Percentiles rank a stretch among this genome's conserved stretches.
Evolutionary conservation across 805 yeast species (phyloP).

Genomic region (Spathaspora arborariae): DNA sequence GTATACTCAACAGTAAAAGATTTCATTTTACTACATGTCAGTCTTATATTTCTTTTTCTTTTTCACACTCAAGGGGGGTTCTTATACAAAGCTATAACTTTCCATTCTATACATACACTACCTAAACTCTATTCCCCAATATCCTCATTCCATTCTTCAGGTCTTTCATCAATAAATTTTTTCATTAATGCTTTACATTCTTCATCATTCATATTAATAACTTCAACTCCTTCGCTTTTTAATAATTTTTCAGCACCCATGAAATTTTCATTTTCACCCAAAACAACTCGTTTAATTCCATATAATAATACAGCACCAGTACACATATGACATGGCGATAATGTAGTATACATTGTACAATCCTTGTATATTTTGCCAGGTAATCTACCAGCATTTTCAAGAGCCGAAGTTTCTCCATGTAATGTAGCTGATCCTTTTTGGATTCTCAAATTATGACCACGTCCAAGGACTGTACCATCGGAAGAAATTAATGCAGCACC

Average conservation of each 20-base stretch:
- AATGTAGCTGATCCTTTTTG: constrained; percentile 80
- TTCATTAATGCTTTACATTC: constrained; percentile 72
- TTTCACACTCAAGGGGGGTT: too few species aligned
- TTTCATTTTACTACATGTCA: too few species aligned
- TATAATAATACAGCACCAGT: constrained; percentile 89
- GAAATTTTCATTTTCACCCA: constrained; percentile 86
- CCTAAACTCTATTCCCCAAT: constrained; percentile 45
- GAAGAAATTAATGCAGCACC: constrained; percentile 71
- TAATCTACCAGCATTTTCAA: constrained; percentile 88
- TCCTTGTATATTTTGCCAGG: constrained; percentile 74
- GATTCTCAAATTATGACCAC: constrained; percentile 87
- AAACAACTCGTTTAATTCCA: constrained; percentile 80
- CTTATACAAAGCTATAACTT: too few species aligned
- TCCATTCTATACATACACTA: too few species aligned
- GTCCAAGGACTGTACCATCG: constrained; percentile 79
- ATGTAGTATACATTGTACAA: constrained; percentile 87
- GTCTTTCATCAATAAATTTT: constrained; percentile 71
- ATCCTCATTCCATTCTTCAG: constrained; percentile 80
- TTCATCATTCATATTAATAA: constrained; percentile 54
- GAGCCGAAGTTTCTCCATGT: constrained; percentile 88
- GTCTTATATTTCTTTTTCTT: too few species aligned
- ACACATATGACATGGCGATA: constrained; percentile 95
- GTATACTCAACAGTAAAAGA: too few species aligned
- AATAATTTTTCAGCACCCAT: constrained; percentile 81
- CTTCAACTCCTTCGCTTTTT: constrained; percentile 62